phyloP scores from a whole-genome alignment of 345 rosid species.

The Eucalyptus dawsonii region DNA sequence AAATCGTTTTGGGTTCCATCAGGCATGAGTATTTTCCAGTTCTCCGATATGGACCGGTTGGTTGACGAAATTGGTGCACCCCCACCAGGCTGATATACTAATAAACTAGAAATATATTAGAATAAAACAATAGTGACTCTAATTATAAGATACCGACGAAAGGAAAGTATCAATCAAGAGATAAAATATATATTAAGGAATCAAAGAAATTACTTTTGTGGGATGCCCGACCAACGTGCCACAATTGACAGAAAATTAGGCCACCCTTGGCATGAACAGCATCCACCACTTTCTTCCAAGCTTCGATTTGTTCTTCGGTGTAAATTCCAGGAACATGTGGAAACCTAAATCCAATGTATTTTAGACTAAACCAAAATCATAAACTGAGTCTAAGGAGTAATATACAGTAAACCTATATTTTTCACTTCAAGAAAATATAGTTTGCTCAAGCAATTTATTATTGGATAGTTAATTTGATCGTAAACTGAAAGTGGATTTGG shows the following conservation, averaged over 20 bases:
- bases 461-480: background rate
- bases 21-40: background rate
- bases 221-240: constrained; percentile 12
- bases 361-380: background rate
- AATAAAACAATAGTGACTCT: background rate
- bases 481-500: background rate
- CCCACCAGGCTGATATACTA: background rate
- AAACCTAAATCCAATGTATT: background rate
- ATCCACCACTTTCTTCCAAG: constrained; percentile 7
- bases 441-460: background rate
- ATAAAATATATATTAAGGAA: background rate
- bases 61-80: background rate
- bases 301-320: constrained; percentile 5
- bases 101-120: background rate
- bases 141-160: background rate
- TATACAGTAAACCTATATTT: background rate
- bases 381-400: background rate
- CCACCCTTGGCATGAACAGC: constrained; percentile 16
- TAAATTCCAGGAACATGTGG: constrained; percentile 2
- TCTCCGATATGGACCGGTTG: background rate
- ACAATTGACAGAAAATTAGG: constrained; percentile 6
- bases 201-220: background rate
- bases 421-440: background rate
- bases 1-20: background rate
- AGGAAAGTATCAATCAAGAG: background rate